These are phyloP conservation scores for Phialophora expanda DNA, from an alignment of 2,329 filamentous ascomycete species.

Conservation along the genomic window DNA sequence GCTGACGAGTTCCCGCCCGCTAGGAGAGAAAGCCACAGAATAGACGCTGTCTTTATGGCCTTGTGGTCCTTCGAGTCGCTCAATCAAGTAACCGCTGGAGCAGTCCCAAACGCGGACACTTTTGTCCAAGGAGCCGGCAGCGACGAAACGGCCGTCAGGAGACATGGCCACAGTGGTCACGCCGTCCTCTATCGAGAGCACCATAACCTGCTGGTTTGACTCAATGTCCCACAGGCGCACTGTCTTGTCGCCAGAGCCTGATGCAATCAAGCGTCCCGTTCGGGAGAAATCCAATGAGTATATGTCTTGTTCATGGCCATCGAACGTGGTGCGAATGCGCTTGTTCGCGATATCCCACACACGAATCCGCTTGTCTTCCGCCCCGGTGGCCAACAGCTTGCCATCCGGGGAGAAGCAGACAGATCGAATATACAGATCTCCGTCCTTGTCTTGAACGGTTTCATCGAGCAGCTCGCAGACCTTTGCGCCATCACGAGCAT, in stretches of 20 bases:
- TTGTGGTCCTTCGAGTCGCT: constrained; percentile 88
- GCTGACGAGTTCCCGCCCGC: constrained; percentile 88
- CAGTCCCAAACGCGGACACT: constrained; percentile 98
- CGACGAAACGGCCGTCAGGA: constrained; percentile 90
- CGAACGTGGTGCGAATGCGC: constrained; percentile 88
- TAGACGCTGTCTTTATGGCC: constrained; percentile 98
- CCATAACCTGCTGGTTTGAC: constrained; percentile 78
- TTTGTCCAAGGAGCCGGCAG: constrained; percentile 94
- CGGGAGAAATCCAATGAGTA: constrained; percentile 95
- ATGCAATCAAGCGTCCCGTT: constrained; percentile 92
- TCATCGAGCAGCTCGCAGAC: constrained; percentile 91
- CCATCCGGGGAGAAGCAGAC: constrained; percentile 99
- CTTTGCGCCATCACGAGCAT: constrained; percentile 84
- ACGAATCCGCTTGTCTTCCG: constrained; percentile 95
- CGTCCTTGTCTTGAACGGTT: constrained; percentile 75
- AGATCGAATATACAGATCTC: constrained; percentile 94
- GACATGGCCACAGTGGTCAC: constrained; percentile 98
- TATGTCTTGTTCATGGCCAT: constrained; percentile 98
- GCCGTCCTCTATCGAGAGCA: constrained; percentile 91
- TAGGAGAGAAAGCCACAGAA: constrained; percentile 93
- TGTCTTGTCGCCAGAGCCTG: constrained; percentile 90
- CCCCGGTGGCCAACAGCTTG: constrained; percentile 89
- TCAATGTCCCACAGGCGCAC: constrained; percentile 97
- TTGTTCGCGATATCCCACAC: constrained; percentile 91
- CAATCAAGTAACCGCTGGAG: constrained; percentile 80